These are phyloP conservation scores for Coemansia sp. DNA, from an alignment of 192 early-diverging fungal genomes.

Conservation along the genomic window DNA sequence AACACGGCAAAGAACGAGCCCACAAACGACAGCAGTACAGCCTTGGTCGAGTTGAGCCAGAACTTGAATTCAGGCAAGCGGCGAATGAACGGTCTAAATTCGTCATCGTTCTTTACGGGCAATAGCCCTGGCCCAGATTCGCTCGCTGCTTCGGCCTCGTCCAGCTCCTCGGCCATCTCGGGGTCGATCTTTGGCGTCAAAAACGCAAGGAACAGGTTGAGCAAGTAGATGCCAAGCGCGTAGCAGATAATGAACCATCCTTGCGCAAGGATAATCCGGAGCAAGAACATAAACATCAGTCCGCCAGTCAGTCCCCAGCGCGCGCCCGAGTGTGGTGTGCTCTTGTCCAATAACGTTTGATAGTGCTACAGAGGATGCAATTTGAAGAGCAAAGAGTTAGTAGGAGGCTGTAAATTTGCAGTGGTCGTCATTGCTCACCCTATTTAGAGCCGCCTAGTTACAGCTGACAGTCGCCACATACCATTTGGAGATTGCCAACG, in stretches of 20 bases:
- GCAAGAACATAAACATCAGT: constrained; percentile 64
- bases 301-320: constrained; percentile 74
- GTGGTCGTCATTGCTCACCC: background rate
- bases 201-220: constrained; percentile 94
- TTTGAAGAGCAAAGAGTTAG: constrained; percentile 1
- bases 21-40: constrained; percentile 75
- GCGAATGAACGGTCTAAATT: constrained; percentile 96
- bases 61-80: constrained; percentile 98
- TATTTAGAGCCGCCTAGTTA: background rate
- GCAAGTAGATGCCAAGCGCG: constrained; percentile 89
- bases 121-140: constrained; percentile 60
- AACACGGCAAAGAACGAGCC: constrained; percentile 87
- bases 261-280: constrained; percentile 76
- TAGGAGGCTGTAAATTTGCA: background rate
- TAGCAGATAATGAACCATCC: constrained; percentile 98
- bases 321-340: constrained; percentile 69
- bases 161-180: constrained; percentile 51
- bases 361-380: constrained; percentile 56
- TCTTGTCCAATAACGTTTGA: constrained; percentile 78
- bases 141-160: constrained; percentile 48
- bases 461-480: constrained; percentile 2
- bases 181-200: constrained; percentile 97
- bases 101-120: constrained; percentile 86
- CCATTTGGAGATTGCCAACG: constrained; percentile 28
- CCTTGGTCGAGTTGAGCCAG: constrained; percentile 85